Conservation (phyloP, 768 basidiomycete species). For the Phaeotremella fagi region DNA sequence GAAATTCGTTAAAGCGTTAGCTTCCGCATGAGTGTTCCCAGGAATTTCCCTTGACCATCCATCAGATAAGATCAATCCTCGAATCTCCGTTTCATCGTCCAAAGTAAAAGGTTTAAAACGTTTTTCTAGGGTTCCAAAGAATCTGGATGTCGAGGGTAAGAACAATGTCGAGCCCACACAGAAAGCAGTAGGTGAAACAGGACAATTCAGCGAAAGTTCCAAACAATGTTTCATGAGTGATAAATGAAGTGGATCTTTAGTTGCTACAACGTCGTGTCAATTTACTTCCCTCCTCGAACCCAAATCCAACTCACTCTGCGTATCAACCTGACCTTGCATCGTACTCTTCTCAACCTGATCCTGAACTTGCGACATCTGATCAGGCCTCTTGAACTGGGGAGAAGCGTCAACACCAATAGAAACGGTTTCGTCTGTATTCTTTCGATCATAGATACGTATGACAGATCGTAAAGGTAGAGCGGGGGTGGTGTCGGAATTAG, state of each 20-base stretch:
- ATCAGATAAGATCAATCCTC: slow-evolving; percentile 59
- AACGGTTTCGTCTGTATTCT: slow-evolving; percentile 38
- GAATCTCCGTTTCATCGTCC: background rate
- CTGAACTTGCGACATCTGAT: too few species aligned
- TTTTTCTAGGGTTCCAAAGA: slow-evolving; percentile 14
- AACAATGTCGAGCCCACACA: slow-evolving; percentile 45
- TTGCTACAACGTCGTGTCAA: background rate
- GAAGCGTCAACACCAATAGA: slow-evolving; percentile 14
- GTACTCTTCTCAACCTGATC: too few species aligned
- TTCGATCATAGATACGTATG: slow-evolving; percentile 35
- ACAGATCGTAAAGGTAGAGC: background rate
- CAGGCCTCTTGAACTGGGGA: background rate
- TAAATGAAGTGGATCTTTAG: slow-evolving; percentile 29
- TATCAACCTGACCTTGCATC: slow-evolving; percentile 6
- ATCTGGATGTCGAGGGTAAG: slow-evolving; percentile 29
- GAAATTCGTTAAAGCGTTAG: slow-evolving; percentile 79
- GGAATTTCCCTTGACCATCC: slow-evolving; percentile 83
- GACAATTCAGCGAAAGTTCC: slow-evolving; percentile 32
- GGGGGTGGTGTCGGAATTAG: background rate
- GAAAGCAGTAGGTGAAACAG: slow-evolving; percentile 41
- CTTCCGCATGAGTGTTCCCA: slow-evolving; percentile 97
- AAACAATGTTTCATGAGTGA: slow-evolving; percentile 41
- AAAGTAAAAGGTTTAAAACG: slow-evolving; percentile 31
- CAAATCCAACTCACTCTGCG: background rate
- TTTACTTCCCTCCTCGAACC: too few species aligned